phyloP scores from a whole-genome alignment of 2,329 filamentous ascomycete genomes.

The Aspergillus fumigatus region DNA sequence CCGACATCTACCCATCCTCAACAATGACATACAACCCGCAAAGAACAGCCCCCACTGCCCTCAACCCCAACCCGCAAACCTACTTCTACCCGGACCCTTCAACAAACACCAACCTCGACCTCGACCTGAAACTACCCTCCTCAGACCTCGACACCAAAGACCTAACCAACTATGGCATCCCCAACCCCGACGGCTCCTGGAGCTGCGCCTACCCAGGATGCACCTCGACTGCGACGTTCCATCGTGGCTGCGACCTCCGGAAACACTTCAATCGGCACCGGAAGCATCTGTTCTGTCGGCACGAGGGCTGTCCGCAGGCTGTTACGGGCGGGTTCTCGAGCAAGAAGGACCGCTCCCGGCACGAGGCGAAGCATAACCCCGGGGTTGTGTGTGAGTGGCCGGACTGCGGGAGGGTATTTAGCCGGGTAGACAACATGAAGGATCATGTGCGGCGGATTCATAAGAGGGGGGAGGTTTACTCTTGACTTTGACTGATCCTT shows the following conservation, averaged over 20 bases:
- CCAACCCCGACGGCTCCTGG: slow-evolving; percentile 44
- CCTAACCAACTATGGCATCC: slow-evolving; percentile 30
- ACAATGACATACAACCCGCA: background rate
- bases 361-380: slow-evolving; percentile 61
- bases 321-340: slow-evolving; percentile 56
- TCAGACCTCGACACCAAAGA: slow-evolving; percentile 18
- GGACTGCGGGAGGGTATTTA: slow-evolving; percentile 56
- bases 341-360: slow-evolving; percentile 58
- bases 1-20: background rate
- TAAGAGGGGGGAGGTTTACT: slow-evolving; percentile 16
- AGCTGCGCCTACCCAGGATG: slow-evolving; percentile 57
- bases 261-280: slow-evolving; percentile 61
- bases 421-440: slow-evolving; percentile 59
- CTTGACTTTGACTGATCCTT: background rate
- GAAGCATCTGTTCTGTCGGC: slow-evolving; percentile 58
- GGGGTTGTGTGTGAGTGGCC: slow-evolving; percentile 56
- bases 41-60: background rate
- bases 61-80: background rate
- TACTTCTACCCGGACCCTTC: slow-evolving; percentile 1
- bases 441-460: slow-evolving; percentile 46
- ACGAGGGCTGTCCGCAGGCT: slow-evolving; percentile 55
- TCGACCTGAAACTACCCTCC: background rate
- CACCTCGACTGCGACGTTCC: slow-evolving; percentile 55
- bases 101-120: background rate
- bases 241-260: slow-evolving; percentile 56